These are phyloP conservation scores for Solanum hybrid DNA, from an alignment of 305 asterid genomes.

Conservation along the genomic window DNA sequence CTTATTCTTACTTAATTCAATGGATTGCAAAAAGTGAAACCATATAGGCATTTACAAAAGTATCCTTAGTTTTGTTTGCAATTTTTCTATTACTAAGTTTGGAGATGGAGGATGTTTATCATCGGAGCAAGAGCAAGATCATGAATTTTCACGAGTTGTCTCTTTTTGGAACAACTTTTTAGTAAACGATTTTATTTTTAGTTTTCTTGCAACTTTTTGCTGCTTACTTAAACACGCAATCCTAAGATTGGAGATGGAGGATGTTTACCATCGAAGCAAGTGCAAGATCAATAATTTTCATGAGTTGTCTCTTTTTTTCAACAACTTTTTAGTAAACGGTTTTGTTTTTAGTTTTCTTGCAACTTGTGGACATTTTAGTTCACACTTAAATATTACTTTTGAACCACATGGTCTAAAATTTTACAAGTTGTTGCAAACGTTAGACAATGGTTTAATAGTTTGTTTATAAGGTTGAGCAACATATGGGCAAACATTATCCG, in stretches of 20 bases:
- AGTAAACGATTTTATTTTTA: neutral
- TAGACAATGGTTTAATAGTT: neutral
- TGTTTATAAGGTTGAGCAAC: neutral
- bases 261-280: no score
- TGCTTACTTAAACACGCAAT: accelerated
- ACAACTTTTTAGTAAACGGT: no score
- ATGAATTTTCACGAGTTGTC: accelerated
- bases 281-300: no score
- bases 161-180: neutral
- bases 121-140: neutral
- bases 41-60: neutral
- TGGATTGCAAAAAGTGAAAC: neutral
- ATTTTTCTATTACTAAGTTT: neutral
- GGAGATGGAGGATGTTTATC: neutral
- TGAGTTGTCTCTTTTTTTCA: no score
- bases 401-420: no score
- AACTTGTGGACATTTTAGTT: neutral
- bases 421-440: neutral
- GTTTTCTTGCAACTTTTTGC: neutral
- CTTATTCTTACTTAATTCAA: neutral
- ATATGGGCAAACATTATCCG: neutral
- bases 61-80: neutral
- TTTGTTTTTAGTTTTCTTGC: no score
- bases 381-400: no score
- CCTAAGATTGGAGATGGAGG: no score